These are phyloP conservation scores for Rhypophila decipiens DNA, from an alignment of 495 filamentous ascomycete genomes.

Conservation along the genomic window DNA sequence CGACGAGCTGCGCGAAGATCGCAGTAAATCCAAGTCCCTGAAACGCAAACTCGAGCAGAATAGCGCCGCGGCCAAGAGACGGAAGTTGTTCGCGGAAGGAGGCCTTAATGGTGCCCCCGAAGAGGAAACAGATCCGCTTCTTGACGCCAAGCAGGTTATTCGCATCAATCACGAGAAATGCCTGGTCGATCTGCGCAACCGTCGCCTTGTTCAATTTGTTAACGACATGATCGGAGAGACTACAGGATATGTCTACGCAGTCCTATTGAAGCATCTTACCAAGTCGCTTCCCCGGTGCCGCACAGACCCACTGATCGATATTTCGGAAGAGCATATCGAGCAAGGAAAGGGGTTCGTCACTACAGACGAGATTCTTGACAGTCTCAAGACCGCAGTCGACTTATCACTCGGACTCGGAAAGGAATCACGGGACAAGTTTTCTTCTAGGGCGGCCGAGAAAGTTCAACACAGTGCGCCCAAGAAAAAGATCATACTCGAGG, in stretches of 20 bases:
- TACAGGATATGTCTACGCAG: constrained; percentile 69
- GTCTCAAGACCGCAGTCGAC: constrained; percentile 30
- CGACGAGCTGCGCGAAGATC: constrained; percentile 44
- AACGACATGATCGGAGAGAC: constrained; percentile 53
- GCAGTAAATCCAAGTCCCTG: constrained; percentile 36
- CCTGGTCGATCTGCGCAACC: constrained; percentile 71
- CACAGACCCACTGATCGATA: constrained; percentile 44
- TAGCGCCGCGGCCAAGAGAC: constrained; percentile 36
- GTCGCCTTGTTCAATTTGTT: constrained; percentile 59
- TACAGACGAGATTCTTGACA: constrained; percentile 42
- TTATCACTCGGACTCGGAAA: constrained; percentile 45
- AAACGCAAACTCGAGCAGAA: constrained; percentile 44
- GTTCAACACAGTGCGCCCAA: constrained; percentile 33
- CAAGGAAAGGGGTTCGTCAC: constrained; percentile 26
- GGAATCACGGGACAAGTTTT: constrained; percentile 29
- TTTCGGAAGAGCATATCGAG: constrained; percentile 41
- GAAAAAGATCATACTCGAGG: constrained; percentile 35
- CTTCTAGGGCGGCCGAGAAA: constrained; percentile 34
- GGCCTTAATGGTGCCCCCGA: constrained; percentile 27
- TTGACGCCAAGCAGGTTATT: constrained; percentile 53
- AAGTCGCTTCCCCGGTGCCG: constrained; percentile 61
- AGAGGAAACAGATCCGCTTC: constrained; percentile 31
- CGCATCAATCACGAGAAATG: constrained; percentile 84
- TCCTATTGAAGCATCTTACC: constrained; percentile 63
- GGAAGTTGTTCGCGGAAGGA: constrained; percentile 34